Evolutionary conservation across 2,329 filamentous ascomycete species (phyloP).

Genomic region (Pseudofabraea citricarpa): DNA sequence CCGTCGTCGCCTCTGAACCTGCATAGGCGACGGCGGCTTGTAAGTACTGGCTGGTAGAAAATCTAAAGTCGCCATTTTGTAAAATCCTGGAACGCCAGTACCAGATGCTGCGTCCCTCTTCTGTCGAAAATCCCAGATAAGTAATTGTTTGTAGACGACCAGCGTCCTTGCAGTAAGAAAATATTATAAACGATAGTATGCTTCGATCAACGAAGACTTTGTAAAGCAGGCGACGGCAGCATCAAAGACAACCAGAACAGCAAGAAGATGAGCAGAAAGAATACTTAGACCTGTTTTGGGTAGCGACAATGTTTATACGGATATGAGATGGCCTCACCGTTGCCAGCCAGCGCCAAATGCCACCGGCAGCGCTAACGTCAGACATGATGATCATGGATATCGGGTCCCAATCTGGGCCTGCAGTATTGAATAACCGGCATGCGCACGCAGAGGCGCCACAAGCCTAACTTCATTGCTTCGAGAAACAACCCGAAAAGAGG

Average conservation of each 20-base stretch:
- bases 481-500: slow-evolving; percentile 7
- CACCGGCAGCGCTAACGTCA: slow-evolving; percentile 18
- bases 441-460: slow-evolving; percentile 11
- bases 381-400: slow-evolving; percentile 10
- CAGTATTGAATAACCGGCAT: slow-evolving; percentile 7
- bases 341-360: slow-evolving; percentile 8
- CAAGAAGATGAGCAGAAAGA: slow-evolving; percentile 16
- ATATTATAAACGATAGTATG: slow-evolving; percentile 28
- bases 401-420: slow-evolving; percentile 9
- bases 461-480: neutral
- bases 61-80: slow-evolving; percentile 30
- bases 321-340: slow-evolving; percentile 2
- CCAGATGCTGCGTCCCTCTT: slow-evolving; percentile 12
- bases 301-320: slow-evolving; percentile 21
- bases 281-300: slow-evolving; percentile 13
- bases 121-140: slow-evolving; percentile 13
- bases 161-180: slow-evolving; percentile 14
- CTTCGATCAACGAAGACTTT: slow-evolving; percentile 33
- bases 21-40: slow-evolving; percentile 45
- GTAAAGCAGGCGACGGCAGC: slow-evolving; percentile 8
- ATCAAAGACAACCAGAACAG: slow-evolving; percentile 8
- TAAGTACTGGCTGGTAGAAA: slow-evolving; percentile 44
- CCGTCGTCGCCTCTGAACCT: slow-evolving; percentile 44
- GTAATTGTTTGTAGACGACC: slow-evolving; percentile 20
- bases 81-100: slow-evolving; percentile 10